phyloP scores from a whole-genome alignment of 2,329 filamentous ascomycete species.

The Endothia cerciana region DNA sequence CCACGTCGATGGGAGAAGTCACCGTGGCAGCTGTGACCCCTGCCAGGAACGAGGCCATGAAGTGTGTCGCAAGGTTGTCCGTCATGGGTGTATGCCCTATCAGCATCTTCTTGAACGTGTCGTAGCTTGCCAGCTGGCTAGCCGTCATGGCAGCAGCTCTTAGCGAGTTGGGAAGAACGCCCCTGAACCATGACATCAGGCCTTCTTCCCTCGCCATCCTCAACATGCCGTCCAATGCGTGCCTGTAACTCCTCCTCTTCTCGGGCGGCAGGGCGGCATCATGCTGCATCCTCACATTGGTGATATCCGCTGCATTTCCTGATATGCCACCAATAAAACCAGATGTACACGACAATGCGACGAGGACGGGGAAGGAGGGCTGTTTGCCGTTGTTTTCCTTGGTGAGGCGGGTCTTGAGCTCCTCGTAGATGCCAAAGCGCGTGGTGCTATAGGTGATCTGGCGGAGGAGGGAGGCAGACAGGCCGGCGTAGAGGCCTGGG shows the following conservation, averaged over 20 bases:
- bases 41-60: constrained; percentile 75
- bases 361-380: constrained; percentile 75
- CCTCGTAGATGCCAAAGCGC: constrained; percentile 95
- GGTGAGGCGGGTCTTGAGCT: constrained; percentile 76
- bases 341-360: constrained; percentile 80
- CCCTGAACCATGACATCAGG: constrained; percentile 74
- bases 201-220: constrained; percentile 91
- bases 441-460: constrained; percentile 96
- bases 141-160: constrained; percentile 88
- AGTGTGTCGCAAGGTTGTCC: constrained; percentile 77
- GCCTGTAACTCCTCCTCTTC: constrained; percentile 83
- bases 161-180: constrained; percentile 80
- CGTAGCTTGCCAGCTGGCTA: constrained; percentile 81
- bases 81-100: constrained; percentile 67
- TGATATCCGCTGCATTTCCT: constrained; percentile 92
- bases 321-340: constrained; percentile 88
- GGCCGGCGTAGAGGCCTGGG: constrained; percentile 84
- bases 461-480: constrained; percentile 89
- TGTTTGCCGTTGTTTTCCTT: constrained; percentile 42
- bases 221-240: constrained; percentile 84
- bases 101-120: constrained; percentile 75
- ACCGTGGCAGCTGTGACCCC: constrained; percentile 84
- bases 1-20: constrained; percentile 83
- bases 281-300: constrained; percentile 99
- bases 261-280: constrained; percentile 74